Conservation (phyloP, 768 basidiomycete genomes). For the Psilocybe subaeruginosa region DNA sequence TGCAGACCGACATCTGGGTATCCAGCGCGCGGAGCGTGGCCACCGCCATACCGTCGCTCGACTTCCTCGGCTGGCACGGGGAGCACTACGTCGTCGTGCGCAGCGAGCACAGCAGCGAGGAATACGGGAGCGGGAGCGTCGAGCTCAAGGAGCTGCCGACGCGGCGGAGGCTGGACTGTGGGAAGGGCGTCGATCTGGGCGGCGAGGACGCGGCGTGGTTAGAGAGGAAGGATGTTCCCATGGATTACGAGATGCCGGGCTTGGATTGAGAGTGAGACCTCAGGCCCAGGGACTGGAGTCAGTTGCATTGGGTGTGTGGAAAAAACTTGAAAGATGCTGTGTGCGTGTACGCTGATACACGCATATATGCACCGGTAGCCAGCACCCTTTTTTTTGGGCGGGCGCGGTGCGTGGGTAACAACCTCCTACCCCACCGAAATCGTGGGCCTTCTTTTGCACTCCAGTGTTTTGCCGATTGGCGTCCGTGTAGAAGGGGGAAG, state of each 20-base stretch:
- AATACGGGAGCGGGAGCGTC: slow-evolving; percentile 41
- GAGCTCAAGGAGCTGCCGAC: slow-evolving; percentile 25
- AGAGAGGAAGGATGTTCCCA: slow-evolving; percentile 65
- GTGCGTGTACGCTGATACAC: background rate
- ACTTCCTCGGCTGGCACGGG: slow-evolving; percentile 76
- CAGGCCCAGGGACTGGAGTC: too few species aligned
- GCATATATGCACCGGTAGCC: background rate
- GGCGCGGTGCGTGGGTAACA: background rate
- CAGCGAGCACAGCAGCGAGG: slow-evolving; percentile 12
- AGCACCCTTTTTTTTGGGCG: background rate
- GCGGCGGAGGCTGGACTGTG: slow-evolving; percentile 21
- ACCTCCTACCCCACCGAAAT: background rate
- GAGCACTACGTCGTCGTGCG: slow-evolving; percentile 71
- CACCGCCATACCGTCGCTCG: slow-evolving; percentile 49
- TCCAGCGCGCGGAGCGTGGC: slow-evolving; percentile 55
- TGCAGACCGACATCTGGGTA: slow-evolving; percentile 61
- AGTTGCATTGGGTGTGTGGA: background rate
- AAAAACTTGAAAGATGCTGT: background rate
- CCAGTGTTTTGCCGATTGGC: background rate
- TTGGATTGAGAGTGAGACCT: slow-evolving; percentile 18
- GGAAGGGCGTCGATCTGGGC: slow-evolving; percentile 24
- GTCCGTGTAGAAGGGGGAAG: background rate
- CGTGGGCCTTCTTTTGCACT: background rate
- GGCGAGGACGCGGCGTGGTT: slow-evolving; percentile 25
- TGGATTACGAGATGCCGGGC: slow-evolving; percentile 70